Conservation (phyloP, 1,284 basidiomycete species). For the Irpex rosettiformis region DNA sequence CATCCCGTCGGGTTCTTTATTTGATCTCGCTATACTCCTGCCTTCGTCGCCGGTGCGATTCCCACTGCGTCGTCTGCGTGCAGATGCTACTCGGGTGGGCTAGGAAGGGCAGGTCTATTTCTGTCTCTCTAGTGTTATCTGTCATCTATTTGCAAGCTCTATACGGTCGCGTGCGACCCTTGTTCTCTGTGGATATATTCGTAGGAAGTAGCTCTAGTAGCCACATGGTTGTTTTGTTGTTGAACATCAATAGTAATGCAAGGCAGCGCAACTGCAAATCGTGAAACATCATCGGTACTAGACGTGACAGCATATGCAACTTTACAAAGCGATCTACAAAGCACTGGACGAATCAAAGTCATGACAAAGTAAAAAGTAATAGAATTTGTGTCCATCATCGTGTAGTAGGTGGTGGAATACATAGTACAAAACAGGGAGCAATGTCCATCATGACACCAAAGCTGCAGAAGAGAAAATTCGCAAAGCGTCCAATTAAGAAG, state of each 20-base stretch:
- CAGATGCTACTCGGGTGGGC: conserved; percentile 4
- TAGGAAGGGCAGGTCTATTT: conserved; percentile 2
- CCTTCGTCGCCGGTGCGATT: conserved; percentile 9
- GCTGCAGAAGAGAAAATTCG: not conserved
- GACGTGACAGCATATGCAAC: no score
- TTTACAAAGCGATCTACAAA: no score
- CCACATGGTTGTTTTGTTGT: conserved; percentile 2
- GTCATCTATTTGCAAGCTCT: not conserved
- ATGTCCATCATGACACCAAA: not conserved
- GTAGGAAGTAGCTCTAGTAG: not conserved
- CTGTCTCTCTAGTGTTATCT: conserved; percentile 1
- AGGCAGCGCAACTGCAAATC: no score
- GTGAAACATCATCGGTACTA: no score
- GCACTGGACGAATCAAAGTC: no score
- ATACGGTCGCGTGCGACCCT: conserved; percentile 3
- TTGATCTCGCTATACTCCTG: not conserved
- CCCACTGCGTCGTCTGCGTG: conserved; percentile 4
- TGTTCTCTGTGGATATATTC: not conserved
- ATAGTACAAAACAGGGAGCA: not conserved
- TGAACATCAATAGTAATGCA: not conserved
- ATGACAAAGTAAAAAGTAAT: not conserved
- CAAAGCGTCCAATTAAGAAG: not conserved
- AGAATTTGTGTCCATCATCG: not conserved
- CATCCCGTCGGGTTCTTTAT: not conserved
- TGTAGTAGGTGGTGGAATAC: not conserved